These are phyloP conservation scores for Teunomyces stri DNA, from an alignment of 805 yeast species.

Conservation along the genomic window DNA sequence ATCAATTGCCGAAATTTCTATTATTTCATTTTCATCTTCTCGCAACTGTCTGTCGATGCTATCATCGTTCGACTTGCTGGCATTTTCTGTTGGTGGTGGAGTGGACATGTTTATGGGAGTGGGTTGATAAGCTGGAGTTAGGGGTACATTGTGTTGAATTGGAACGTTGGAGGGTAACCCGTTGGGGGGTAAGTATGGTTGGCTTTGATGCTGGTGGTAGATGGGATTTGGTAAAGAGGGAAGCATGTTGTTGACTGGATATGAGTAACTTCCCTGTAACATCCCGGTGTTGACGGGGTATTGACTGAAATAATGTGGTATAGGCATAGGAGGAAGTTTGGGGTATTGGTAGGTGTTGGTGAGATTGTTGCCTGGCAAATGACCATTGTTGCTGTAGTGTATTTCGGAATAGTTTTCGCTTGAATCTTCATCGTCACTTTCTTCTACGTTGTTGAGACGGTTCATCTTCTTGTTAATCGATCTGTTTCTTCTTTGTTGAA, in stretches of 20 bases:
- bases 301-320: constrained; percentile 2
- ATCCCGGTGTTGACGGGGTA: neutral
- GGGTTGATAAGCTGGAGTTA: neutral
- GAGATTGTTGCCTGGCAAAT: neutral
- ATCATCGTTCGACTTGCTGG: neutral
- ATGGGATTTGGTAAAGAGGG: neutral
- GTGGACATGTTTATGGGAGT: neutral
- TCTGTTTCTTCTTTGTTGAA: constrained; percentile 28
- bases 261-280: neutral
- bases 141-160: neutral
- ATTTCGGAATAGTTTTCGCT: constrained; percentile 1
- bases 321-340: neutral
- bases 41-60: constrained; percentile 3
- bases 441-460: neutral
- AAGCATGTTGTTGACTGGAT: neutral
- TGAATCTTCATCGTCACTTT: neutral
- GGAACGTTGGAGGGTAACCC: neutral
- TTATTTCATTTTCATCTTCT: constrained; percentile 1
- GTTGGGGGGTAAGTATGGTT: neutral
- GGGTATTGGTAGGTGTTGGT: neutral
- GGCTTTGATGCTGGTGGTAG: neutral
- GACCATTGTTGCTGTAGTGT: constrained; percentile 1
- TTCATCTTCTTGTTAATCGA: constrained; percentile 8
- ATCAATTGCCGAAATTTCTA: constrained; percentile 9
- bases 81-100: neutral